Conservation (phyloP, 148 eudicot genomes). For the Chenopodium suecicum region DNA sequence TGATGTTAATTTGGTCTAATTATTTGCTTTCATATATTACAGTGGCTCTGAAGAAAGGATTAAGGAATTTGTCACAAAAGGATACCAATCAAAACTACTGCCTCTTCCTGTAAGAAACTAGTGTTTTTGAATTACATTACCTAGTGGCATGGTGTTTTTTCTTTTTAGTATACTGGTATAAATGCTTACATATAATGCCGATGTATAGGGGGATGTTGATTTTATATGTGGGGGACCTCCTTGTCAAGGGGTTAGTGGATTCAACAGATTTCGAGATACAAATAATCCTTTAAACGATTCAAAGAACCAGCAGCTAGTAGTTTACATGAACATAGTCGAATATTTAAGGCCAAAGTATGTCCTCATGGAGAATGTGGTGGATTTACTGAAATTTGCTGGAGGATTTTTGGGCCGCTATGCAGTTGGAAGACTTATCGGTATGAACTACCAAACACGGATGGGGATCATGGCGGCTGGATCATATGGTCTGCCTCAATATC, state of each 20-base stretch:
- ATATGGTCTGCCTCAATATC: conserved; percentile 27
- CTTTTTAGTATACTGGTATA: background rate
- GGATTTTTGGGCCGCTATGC: conserved; percentile 26
- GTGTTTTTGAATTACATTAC: background rate
- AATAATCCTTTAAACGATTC: conserved; percentile 11
- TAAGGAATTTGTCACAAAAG: conserved; percentile 21
- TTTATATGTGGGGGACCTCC: conserved; percentile 32
- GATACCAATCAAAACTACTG: conserved; percentile 14
- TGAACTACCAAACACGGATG: conserved; percentile 21
- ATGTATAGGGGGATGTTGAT: conserved; percentile 22
- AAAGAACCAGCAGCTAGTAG: conserved; percentile 21
- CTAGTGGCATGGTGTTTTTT: background rate
- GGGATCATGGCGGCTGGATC: conserved; percentile 30
- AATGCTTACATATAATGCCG: background rate
- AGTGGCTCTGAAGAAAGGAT: conserved; percentile 20
- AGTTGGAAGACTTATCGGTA: conserved; percentile 20
- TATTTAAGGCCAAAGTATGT: conserved; percentile 14
- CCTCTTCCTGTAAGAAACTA: conserved; percentile 22
- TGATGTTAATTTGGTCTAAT: background rate
- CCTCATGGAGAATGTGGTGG: conserved; percentile 28
- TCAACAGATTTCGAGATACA: conserved; percentile 18
- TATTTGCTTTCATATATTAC: background rate
- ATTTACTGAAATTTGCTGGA: conserved; percentile 13
- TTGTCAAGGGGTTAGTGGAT: conserved; percentile 29
- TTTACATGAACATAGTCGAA: conserved; percentile 27